Percentiles rank a stretch among this genome's conserved stretches.
These are phyloP conservation scores for Bondarzewia mesenterica DNA, from an alignment of 1,284 basidiomycete genomes.

Conservation along the genomic window DNA sequence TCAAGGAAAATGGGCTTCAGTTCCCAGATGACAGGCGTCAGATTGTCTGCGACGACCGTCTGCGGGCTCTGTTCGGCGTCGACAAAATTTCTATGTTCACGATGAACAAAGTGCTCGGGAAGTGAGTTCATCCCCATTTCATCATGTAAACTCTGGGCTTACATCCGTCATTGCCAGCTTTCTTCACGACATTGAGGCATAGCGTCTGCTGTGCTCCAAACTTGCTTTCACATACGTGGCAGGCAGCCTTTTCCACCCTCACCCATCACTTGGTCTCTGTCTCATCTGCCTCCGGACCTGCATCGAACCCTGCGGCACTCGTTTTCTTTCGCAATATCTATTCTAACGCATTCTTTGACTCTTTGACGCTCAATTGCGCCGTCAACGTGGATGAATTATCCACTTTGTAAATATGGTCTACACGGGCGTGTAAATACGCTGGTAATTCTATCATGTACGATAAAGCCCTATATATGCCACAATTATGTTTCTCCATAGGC, in stretches of 20 bases:
- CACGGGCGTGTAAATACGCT: not conserved
- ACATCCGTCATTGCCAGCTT: constrained; percentile 7
- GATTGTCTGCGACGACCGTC: constrained; percentile 69
- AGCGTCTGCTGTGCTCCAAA: not conserved
- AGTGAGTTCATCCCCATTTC: constrained; percentile 38
- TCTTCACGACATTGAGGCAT: constrained; percentile 8
- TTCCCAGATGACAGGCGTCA: constrained; percentile 75
- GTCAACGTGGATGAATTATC: too few relatives aligned
- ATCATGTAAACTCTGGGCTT: not conserved
- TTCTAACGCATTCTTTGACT: not conserved
- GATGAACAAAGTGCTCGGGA: constrained; percentile 78
- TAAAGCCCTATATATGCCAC: too few relatives aligned
- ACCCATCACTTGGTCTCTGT: too few relatives aligned
- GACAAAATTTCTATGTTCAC: constrained; percentile 82
- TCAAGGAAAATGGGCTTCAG: constrained; percentile 71
- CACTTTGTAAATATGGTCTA: not conserved
- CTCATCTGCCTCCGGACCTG: too few relatives aligned
- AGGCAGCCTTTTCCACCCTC: not conserved
- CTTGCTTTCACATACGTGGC: not conserved
- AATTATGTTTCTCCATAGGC: too few relatives aligned
- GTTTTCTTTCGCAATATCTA: not conserved
- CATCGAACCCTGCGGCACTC: too few relatives aligned
- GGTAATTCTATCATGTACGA: not conserved
- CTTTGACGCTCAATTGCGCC: too few relatives aligned
- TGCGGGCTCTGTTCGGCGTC: constrained; percentile 65